These are phyloP conservation scores for Fistulinella prunicolor DNA, from an alignment of 768 basidiomycete species.

Conservation along the genomic window DNA sequence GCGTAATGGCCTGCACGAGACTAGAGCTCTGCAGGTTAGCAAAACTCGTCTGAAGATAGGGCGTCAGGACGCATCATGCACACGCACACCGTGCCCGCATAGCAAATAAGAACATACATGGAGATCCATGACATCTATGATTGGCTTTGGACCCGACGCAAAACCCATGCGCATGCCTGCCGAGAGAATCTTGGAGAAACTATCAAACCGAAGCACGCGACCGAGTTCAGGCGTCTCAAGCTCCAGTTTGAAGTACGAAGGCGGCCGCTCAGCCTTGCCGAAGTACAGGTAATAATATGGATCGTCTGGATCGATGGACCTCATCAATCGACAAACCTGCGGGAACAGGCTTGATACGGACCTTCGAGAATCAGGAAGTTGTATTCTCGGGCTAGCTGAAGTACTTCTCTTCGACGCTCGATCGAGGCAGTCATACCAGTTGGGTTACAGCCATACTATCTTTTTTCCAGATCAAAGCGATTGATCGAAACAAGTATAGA, in stretches of 20 bases:
- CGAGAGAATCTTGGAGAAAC: conserved; percentile 79
- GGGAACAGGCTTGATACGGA: conserved; percentile 19
- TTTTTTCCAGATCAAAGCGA: neutral
- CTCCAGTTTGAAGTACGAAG: conserved; percentile 84
- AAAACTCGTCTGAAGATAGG: conserved; percentile 50
- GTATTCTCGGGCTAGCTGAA: conserved; percentile 67
- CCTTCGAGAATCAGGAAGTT: conserved; percentile 87
- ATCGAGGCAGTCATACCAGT: conserved; percentile 75
- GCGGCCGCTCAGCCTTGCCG: conserved; percentile 56
- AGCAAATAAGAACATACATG: conserved; percentile 46
- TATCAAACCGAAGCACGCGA: conserved; percentile 85
- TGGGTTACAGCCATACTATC: conserved; percentile 81
- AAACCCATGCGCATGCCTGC: conserved; percentile 82
- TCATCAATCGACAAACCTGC: neutral
- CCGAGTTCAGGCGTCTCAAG: conserved; percentile 62
- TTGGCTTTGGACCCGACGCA: conserved; percentile 65
- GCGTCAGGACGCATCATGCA: conserved; percentile 7
- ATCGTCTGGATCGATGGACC: conserved; percentile 50
- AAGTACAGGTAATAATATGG: conserved; percentile 81
- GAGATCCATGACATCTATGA: conserved; percentile 68
- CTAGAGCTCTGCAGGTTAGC: conserved; percentile 67
- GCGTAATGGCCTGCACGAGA: conserved; percentile 60
- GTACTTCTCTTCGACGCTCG: conserved; percentile 66
- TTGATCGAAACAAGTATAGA: conserved; percentile 6
- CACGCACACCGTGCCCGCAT: conserved; percentile 7